Evolutionary conservation across 768 basidiomycete genomes (phyloP).

Genomic region (Leccinum fibrillosum): DNA sequence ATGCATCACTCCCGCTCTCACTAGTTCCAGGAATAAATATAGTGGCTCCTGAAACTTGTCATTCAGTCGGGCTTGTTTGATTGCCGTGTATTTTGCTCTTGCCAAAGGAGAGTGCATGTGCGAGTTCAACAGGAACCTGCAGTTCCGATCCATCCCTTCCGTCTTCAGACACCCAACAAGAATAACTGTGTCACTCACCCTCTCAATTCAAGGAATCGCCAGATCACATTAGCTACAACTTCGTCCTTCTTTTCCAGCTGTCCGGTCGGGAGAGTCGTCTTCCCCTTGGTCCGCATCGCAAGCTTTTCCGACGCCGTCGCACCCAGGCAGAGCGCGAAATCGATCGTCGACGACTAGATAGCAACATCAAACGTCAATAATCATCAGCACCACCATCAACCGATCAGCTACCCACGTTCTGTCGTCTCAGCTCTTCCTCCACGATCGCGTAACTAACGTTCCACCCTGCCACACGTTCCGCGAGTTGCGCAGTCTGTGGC

Average conservation of each 20-base stretch:
- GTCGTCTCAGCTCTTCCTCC: slow-evolving; percentile 92
- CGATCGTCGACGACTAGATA: slow-evolving; percentile 90
- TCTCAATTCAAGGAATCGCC: slow-evolving; percentile 95
- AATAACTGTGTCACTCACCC: slow-evolving; percentile 50
- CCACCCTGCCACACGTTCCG: slow-evolving; percentile 88
- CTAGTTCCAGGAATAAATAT: slow-evolving; percentile 91
- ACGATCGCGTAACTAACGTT: slow-evolving; percentile 80
- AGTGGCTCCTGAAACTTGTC: slow-evolving; percentile 99
- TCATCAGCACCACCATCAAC: slow-evolving; percentile 19
- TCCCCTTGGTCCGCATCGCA: slow-evolving; percentile 77
- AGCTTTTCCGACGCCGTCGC: slow-evolving; percentile 81
- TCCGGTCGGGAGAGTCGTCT: slow-evolving; percentile 37
- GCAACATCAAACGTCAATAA: slow-evolving; percentile 22
- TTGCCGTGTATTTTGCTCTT: slow-evolving; percentile 83
- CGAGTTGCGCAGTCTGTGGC: slow-evolving; percentile 77
- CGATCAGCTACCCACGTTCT: slow-evolving; percentile 69
- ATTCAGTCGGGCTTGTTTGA: slow-evolving; percentile 77
- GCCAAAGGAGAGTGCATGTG: slow-evolving; percentile 90
- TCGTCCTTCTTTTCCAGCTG: slow-evolving; percentile 97
- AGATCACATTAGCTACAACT: slow-evolving; percentile 95
- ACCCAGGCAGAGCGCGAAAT: slow-evolving; percentile 91
- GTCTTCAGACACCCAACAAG: background rate
- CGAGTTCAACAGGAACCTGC: slow-evolving; percentile 82
- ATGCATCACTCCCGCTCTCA: slow-evolving; percentile 96
- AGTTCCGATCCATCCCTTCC: slow-evolving; percentile 12